phyloP scores from a whole-genome alignment of 371 early-diverging fungal species.

The Dichotomocladium elegans region DNA sequence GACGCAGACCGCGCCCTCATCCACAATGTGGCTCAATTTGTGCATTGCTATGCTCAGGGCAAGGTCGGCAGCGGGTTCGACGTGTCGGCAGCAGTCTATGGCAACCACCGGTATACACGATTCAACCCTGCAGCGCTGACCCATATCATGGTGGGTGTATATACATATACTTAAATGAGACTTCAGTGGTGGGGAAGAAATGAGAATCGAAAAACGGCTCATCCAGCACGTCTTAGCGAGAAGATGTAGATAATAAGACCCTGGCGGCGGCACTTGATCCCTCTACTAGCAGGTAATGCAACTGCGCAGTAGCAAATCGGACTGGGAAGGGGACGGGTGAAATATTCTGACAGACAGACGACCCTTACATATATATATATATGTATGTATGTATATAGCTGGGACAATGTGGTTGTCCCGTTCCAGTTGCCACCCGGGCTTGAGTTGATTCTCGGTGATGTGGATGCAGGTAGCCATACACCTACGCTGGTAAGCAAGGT shows the following conservation, averaged over 20 bases:
- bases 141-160: conserved; percentile 47
- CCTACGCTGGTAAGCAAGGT: conserved; percentile 89
- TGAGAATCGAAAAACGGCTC: too few species aligned
- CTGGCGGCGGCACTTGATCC: conserved; percentile 20
- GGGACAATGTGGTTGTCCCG: conserved; percentile 69
- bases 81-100: conserved; percentile 89
- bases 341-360: not conserved
- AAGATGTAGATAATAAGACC: too few species aligned
- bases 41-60: conserved; percentile 96
- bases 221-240: too few species aligned
- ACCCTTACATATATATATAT: not conserved
- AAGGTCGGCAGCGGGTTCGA: conserved; percentile 97
- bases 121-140: conserved; percentile 76
- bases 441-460: conserved; percentile 82
- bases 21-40: conserved; percentile 85
- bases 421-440: conserved; percentile 74
- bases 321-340: not conserved
- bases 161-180: too few species aligned
- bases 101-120: conserved; percentile 81
- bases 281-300: conserved; percentile 20
- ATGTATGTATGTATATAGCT: conserved; percentile 27
- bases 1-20: conserved; percentile 44
- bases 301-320: not conserved
- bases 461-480: conserved; percentile 91
- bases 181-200: not conserved